Conservation (phyloP, 2,329 filamentous ascomycete genomes). For the Ophiostoma ips region DNA sequence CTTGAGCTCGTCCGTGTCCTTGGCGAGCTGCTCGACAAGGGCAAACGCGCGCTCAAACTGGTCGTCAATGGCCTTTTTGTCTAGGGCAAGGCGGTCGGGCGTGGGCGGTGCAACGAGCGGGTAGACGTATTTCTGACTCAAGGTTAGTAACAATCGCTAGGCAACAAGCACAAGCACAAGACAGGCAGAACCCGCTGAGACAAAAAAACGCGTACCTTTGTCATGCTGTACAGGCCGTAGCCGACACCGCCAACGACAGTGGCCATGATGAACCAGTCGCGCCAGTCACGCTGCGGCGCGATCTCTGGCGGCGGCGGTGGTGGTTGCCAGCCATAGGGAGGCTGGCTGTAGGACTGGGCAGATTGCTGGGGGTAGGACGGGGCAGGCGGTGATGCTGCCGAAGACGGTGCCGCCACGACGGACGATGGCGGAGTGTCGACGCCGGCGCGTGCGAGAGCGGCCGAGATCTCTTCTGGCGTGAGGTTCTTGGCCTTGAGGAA, state of each 20-base stretch:
- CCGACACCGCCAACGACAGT: slow-evolving; percentile 82
- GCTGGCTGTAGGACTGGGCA: slow-evolving; percentile 29
- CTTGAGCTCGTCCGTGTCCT: slow-evolving; percentile 83
- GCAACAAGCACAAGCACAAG: neutral
- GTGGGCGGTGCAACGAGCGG: slow-evolving; percentile 89
- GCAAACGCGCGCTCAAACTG: slow-evolving; percentile 87
- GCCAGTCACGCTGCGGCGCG: slow-evolving; percentile 76
- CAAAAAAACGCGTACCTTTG: slow-evolving; percentile 49
- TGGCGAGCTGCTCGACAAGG: slow-evolving; percentile 79
- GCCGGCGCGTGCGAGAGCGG: slow-evolving; percentile 62
- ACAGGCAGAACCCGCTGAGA: no score
- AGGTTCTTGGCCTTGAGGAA: slow-evolving; percentile 96
- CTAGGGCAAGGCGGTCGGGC: slow-evolving; percentile 81
- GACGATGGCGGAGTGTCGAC: slow-evolving; percentile 33
- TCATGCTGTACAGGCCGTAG: slow-evolving; percentile 77
- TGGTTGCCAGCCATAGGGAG: slow-evolving; percentile 41
- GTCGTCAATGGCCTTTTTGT: slow-evolving; percentile 85
- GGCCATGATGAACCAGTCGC: slow-evolving; percentile 99
- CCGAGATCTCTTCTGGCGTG: slow-evolving; percentile 87
- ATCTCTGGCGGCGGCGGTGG: slow-evolving; percentile 32
- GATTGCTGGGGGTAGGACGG: slow-evolving; percentile 20
- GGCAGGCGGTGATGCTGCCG: slow-evolving; percentile 17
- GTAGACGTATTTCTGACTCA: slow-evolving; percentile 64
- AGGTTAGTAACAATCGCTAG: neutral
- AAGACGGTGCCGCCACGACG: slow-evolving; percentile 22